A percentile compares a stretch with the other conserved stretches of the same genome.
phyloP scores from a whole-genome alignment of 2,329 filamentous ascomycete genomes.

The Hymenoscyphus occultus region DNA sequence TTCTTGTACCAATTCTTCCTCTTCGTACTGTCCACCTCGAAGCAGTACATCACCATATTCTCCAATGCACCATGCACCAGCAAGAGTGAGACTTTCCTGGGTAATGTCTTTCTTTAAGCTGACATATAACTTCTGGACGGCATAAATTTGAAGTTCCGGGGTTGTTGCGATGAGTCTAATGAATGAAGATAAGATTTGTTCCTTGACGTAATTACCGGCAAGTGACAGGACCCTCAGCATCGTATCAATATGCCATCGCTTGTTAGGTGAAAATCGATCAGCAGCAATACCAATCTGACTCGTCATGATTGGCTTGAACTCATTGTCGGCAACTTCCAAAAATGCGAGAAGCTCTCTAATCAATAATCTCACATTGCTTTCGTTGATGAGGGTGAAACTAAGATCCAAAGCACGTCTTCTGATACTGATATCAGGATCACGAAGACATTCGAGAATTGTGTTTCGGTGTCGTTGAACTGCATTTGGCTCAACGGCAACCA shows the following conservation, averaged over 20 bases:
- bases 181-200: slow-evolving; percentile 95
- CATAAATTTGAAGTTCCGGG: slow-evolving; percentile 91
- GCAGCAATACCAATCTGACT: slow-evolving; percentile 96
- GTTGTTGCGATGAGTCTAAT: slow-evolving; percentile 93
- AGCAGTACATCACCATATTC: slow-evolving; percentile 94
- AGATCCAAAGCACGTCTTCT: slow-evolving; percentile 91
- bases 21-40: slow-evolving; percentile 85
- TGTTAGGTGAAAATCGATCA: slow-evolving; percentile 93
- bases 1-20: slow-evolving; percentile 78
- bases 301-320: slow-evolving; percentile 98
- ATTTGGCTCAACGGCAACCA: slow-evolving; percentile 96
- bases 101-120: slow-evolving; percentile 95
- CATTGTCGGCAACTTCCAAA: slow-evolving; percentile 93
- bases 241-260: slow-evolving; percentile 97
- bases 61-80: slow-evolving; percentile 95
- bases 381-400: slow-evolving; percentile 97
- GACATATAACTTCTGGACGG: slow-evolving; percentile 89
- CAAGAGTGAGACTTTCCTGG: slow-evolving; percentile 90
- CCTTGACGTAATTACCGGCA: slow-evolving; percentile 95
- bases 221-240: slow-evolving; percentile 92
- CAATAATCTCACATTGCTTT: slow-evolving; percentile 88
- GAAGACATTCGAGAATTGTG: slow-evolving; percentile 92
- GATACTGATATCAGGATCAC: slow-evolving; percentile 98
- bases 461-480: slow-evolving; percentile 96
- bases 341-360: slow-evolving; percentile 93